phyloP scores from a whole-genome alignment of 805 yeast genomes.

The Ogataea paradorogensis region DNA sequence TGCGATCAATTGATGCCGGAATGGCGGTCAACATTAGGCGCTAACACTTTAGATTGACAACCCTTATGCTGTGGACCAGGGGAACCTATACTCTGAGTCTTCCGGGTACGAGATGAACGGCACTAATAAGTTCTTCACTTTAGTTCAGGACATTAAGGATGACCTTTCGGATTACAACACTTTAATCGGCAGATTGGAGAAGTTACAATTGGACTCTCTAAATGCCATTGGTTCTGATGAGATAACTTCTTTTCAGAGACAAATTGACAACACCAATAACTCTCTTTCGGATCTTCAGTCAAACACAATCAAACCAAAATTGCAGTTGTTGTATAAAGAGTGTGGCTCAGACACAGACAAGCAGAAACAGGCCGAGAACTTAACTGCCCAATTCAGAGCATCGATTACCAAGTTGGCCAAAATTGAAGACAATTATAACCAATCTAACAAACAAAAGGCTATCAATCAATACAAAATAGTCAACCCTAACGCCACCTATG shows the following conservation, averaged over 20 bases:
- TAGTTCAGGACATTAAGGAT: constrained; percentile 64
- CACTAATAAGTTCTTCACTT: constrained; percentile 57
- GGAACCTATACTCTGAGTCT: constrained; percentile 21
- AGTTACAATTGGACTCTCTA: constrained; percentile 65
- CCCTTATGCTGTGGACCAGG: constrained; percentile 26
- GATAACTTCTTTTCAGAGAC: constrained; percentile 65
- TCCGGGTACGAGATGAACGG: constrained; percentile 21
- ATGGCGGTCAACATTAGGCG: constrained; percentile 4
- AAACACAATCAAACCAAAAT: constrained; percentile 62
- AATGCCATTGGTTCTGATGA: constrained; percentile 71
- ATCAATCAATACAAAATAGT: constrained; percentile 90
- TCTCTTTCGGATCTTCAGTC: constrained; percentile 79
- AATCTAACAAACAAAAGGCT: constrained; percentile 81
- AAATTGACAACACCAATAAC: constrained; percentile 70
- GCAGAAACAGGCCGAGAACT: constrained; percentile 85
- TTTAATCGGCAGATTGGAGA: constrained; percentile 65
- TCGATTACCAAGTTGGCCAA: constrained; percentile 83
- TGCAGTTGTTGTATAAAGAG: constrained; percentile 71
- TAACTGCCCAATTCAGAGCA: constrained; percentile 79
- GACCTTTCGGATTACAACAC: constrained; percentile 69
- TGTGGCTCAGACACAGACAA: constrained; percentile 75
- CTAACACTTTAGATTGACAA: constrained; percentile 18
- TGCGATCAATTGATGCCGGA: constrained; percentile 5
- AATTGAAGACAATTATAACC: constrained; percentile 82
- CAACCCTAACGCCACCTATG: constrained; percentile 79